Evolutionary conservation across 2,329 filamentous ascomycete genomes (phyloP).

Genomic region (Aspergillus aculeatinus): DNA sequence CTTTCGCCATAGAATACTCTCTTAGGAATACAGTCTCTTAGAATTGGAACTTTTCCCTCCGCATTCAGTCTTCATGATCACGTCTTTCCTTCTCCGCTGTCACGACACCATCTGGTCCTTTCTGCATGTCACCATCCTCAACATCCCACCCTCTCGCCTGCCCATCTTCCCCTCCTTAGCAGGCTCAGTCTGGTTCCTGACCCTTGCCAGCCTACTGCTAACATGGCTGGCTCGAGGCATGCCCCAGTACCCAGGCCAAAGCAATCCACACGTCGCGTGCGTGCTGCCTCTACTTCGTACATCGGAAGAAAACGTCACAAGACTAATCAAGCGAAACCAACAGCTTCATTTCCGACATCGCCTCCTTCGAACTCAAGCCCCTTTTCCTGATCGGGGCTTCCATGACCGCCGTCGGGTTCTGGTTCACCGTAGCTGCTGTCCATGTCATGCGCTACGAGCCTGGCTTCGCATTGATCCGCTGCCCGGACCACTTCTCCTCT

Average conservation of each 20-base stretch:
- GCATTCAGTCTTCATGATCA: constrained; percentile 3
- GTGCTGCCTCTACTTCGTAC: neutral
- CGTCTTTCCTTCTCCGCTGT: constrained; percentile 9
- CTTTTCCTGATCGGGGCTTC: constrained; percentile 23
- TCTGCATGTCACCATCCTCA: constrained; percentile 21
- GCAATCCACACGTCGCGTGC: constrained; percentile 19
- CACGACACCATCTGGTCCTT: constrained; percentile 19
- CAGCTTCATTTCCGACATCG: constrained; percentile 26
- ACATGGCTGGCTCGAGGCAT: constrained; percentile 22
- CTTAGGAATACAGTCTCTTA: neutral
- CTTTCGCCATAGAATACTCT: neutral
- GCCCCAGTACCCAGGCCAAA: constrained; percentile 22
- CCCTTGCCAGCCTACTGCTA: constrained; percentile 18
- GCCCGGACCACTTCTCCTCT: neutral
- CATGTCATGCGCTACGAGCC: constrained; percentile 26
- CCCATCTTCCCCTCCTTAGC: constrained; percentile 21
- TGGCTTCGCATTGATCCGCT: constrained; percentile 17
- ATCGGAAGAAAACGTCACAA: neutral
- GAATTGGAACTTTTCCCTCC: neutral
- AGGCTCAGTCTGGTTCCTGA: constrained; percentile 22
- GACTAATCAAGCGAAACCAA: neutral
- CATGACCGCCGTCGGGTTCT: constrained; percentile 22
- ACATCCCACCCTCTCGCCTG: constrained; percentile 23
- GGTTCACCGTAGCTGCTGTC: constrained; percentile 20
- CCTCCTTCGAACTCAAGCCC: constrained; percentile 23